phyloP scores from a whole-genome alignment of 768 basidiomycete genomes.

The Xerocomus spinulosus region DNA sequence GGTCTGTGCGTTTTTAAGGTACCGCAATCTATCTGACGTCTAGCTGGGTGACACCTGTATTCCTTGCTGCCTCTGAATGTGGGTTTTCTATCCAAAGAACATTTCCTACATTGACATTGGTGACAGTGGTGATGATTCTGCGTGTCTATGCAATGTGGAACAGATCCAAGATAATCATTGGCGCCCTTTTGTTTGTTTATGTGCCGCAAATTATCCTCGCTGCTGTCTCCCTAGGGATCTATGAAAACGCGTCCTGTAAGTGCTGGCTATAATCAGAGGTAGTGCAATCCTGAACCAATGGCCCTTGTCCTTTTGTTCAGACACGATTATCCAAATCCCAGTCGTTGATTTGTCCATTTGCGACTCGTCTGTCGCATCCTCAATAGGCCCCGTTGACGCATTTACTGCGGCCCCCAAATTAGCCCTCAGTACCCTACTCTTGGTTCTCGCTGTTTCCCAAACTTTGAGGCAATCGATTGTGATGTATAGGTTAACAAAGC shows the following conservation, averaged over 20 bases:
- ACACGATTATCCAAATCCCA: not conserved
- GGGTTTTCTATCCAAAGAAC: not conserved
- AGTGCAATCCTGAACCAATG: not conserved
- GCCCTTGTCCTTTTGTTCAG: not conserved
- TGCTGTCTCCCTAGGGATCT: not conserved
- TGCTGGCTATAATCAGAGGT: not conserved
- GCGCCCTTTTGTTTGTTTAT: not conserved
- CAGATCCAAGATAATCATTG: not conserved
- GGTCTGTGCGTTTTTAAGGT: not conserved
- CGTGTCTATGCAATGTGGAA: not conserved
- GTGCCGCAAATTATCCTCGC: not conserved
- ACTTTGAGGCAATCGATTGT: not conserved
- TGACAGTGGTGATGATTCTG: not conserved
- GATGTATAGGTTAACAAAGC: constrained; percentile 1
- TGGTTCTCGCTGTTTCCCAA: not conserved
- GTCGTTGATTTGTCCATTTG: too few species aligned
- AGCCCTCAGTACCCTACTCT: not conserved
- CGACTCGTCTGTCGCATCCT: too few species aligned
- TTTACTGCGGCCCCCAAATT: not conserved
- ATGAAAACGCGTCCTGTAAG: not conserved
- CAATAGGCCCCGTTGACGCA: too few species aligned
- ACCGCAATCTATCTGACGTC: not conserved
- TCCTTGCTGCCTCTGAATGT: constrained; percentile 4
- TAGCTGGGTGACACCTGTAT: not conserved
- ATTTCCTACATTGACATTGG: not conserved